Evolutionary conservation across 1,139 yeast species (phyloP).

Genomic region (Blastobotrys apis): DNA sequence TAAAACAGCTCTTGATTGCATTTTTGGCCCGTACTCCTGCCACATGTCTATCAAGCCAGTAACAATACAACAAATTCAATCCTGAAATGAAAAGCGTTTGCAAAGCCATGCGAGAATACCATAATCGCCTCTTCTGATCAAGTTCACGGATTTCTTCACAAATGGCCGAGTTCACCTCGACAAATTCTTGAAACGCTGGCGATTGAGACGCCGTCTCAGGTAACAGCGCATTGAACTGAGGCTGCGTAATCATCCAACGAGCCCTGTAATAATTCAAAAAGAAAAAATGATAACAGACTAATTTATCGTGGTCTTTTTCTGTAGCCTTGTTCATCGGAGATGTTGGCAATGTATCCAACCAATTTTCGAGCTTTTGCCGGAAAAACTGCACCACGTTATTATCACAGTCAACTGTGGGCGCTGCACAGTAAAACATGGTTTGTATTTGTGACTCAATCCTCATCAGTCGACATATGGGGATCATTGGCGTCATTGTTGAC

Average conservation of each 20-base stretch:
- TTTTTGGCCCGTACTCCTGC: constrained; percentile 7
- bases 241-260: constrained; percentile 13
- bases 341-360: constrained; percentile 15
- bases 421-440: constrained; percentile 13
- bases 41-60: constrained; percentile 14
- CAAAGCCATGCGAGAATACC: constrained; percentile 15
- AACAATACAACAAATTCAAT: constrained; percentile 16
- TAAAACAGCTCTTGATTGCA: constrained; percentile 11
- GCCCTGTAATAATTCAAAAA: constrained; percentile 15
- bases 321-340: constrained; percentile 2
- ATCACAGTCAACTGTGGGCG: neutral
- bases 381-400: neutral
- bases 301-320: neutral
- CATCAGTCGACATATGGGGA: constrained; percentile 16
- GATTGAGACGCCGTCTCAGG: constrained; percentile 7
- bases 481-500: constrained; percentile 7
- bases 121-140: constrained; percentile 8
- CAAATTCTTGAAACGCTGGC: constrained; percentile 16
- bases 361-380: constrained; percentile 12
- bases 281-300: constrained; percentile 14
- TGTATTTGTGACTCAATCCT: constrained; percentile 17
- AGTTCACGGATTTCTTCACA: constrained; percentile 17
- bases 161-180: constrained; percentile 12
- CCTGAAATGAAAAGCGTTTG: constrained; percentile 16
- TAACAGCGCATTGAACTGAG: constrained; percentile 14